Conservation (phyloP, 1,284 basidiomycete genomes). For the Cystobasidium slooffiae region DNA sequence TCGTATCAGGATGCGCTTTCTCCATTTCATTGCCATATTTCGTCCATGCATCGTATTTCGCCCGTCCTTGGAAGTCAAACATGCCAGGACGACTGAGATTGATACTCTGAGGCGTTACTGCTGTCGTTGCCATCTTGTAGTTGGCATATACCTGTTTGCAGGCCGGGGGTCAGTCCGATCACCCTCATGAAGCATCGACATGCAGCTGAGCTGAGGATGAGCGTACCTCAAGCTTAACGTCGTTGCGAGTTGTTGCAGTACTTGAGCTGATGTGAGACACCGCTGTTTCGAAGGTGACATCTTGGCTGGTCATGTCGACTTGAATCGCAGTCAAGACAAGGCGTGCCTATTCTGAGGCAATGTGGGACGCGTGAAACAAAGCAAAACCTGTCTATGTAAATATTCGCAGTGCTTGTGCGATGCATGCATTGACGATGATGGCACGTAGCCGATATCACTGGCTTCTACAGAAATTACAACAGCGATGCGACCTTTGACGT, state of each 20-base stretch:
- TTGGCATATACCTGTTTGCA: slow-evolving; percentile 26
- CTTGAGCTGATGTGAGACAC: slow-evolving; percentile 27
- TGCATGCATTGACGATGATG: background rate
- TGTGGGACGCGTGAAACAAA: background rate
- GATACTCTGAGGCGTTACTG: background rate
- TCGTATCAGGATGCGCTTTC: background rate
- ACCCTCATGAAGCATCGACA: background rate
- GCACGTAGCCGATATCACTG: background rate
- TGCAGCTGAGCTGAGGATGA: background rate
- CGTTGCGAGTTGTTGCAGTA: slow-evolving; percentile 20
- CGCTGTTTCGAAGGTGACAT: slow-evolving; percentile 18
- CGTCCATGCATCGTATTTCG: slow-evolving; percentile 39
- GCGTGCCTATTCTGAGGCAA: background rate
- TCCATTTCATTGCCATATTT: slow-evolving; percentile 10
- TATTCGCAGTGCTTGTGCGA: too few relatives aligned
- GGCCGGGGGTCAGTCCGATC: slow-evolving; percentile 12
- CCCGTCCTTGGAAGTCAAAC: slow-evolving; percentile 39
- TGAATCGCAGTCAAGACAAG: background rate
- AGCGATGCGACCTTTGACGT: slow-evolving; percentile 9
- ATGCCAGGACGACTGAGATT: slow-evolving; percentile 17
- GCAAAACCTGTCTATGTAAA: too few relatives aligned
- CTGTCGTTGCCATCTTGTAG: slow-evolving; percentile 42
- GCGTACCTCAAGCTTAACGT: slow-evolving; percentile 36
- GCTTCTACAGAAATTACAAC: slow-evolving; percentile 1
- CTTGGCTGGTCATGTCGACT: slow-evolving; percentile 5